Evolutionary conservation across 2,329 filamentous ascomycete genomes (phyloP).

Genomic region (Magnaporthiopsis rhizophila): DNA sequence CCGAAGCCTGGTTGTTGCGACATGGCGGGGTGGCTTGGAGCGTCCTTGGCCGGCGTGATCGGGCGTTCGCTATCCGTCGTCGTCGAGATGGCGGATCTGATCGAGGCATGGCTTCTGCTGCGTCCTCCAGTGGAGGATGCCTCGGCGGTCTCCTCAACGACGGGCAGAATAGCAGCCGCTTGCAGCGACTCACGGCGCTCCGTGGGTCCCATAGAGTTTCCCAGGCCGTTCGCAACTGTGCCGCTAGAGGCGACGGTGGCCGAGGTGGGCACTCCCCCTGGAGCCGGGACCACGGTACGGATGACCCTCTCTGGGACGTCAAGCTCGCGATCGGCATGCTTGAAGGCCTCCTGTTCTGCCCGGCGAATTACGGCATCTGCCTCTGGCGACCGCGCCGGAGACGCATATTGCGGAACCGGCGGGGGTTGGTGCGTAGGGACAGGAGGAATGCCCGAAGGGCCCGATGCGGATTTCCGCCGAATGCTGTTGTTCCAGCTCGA

Average conservation of each 20-base stretch:
- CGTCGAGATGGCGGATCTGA: conserved; percentile 20
- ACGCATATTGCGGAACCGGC: conserved; percentile 24
- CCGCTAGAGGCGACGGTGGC: no score
- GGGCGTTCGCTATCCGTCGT: conserved; percentile 28
- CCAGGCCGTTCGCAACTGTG: background rate
- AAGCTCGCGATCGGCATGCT: conserved; percentile 30
- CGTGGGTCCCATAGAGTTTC: background rate
- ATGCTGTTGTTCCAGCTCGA: conserved; percentile 29
- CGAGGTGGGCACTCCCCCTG: background rate
- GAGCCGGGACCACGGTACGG: conserved; percentile 18
- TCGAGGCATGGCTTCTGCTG: conserved; percentile 34
- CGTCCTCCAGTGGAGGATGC: conserved; percentile 56
- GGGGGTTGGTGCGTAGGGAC: conserved; percentile 40
- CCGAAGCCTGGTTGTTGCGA: conserved; percentile 20
- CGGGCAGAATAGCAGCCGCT: conserved; percentile 51
- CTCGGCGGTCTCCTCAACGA: conserved; percentile 87
- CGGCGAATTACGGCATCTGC: conserved; percentile 31
- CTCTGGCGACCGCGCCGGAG: conserved; percentile 26
- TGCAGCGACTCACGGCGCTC: conserved; percentile 48
- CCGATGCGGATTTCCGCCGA: conserved; percentile 17
- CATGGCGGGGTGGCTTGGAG: conserved; percentile 15
- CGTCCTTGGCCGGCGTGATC: conserved; percentile 33
- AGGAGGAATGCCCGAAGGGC: conserved; percentile 28
- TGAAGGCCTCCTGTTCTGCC: conserved; percentile 28
- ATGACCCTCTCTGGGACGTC: conserved; percentile 57